Evolutionary conservation across 768 basidiomycete species (phyloP), one percentile per base, ranked within the genome.

Genomic region (Rhizopogon vesiculosus): DNA sequence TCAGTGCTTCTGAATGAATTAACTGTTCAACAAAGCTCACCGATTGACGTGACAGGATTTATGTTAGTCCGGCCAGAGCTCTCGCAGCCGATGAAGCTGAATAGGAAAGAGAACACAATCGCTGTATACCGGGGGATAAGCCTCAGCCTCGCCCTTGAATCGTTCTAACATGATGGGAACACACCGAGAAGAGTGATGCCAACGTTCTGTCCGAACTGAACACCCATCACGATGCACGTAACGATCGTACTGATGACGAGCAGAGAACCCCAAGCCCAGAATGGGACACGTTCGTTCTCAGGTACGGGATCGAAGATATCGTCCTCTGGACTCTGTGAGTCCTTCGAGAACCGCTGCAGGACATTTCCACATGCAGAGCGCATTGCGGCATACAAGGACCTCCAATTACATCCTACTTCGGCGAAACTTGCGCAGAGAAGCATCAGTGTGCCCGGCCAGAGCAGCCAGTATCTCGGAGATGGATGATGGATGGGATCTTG

Each of bases 81-180:
- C 61, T 84, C 81, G 12, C 83, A 82, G 50, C 78, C 83, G 60
- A 85, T 80, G 72, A 85, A 83, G 18, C 82, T 83, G 74, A 84
- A 84, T 48, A 84, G 49, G 73, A 84, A 84, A 38, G 80, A 81
- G 35, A 84, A 75, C 60, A 84, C 45, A 51, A 84, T 75, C 19
- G 83, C 52, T 53, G 31, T 6, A 12, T 7, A 22, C 22, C n/a
- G 5, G 42, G 19, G 19, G 42, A 5, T 19, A 43, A 29, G 18
- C 10, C 22, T 53, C 16, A 53, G 28, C 41, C 22, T 43, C 42
- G 13, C 12, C 16, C 9, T 16, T 22, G 16, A 45, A n/a, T 15
- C 12, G 2, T 10, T 19, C 18, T 15, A 25, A 39, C 22, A 13
- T 12, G 7, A 40, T 31, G 19, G 4, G 8, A 8, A 44, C 52